These are phyloP conservation scores for Thelonectria discophora DNA, from an alignment of 2,329 filamentous ascomycete species.

Conservation along the genomic window DNA sequence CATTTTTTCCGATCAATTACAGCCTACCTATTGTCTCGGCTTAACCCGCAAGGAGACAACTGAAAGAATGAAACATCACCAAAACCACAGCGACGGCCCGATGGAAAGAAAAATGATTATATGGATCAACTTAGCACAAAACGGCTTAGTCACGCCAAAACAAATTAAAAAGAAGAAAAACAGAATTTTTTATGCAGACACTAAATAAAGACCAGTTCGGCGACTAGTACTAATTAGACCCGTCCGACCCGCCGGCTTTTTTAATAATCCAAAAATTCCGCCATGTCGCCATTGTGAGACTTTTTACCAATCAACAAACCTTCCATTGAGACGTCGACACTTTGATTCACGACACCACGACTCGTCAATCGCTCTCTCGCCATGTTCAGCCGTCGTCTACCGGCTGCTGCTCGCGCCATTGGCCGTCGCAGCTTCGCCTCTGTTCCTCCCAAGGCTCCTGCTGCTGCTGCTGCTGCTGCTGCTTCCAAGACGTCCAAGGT, in stretches of 20 bases:
- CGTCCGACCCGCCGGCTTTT: conserved; percentile 1
- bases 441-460: background rate
- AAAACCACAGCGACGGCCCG: background rate
- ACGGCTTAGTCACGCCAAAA: background rate
- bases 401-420: background rate
- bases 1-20: background rate
- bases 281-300: conserved; percentile 5
- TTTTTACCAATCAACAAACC: background rate
- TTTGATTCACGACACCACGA: background rate
- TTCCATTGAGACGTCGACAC: background rate
- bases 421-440: background rate
- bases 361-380: background rate
- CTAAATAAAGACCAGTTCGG: background rate
- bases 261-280: conserved; percentile 4
- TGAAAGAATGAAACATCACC: background rate
- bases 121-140: background rate
- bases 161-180: background rate
- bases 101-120: background rate
- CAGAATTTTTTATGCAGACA: too few species aligned
- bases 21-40: background rate
- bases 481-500: background rate
- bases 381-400: background rate
- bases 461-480: background rate
- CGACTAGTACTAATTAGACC: background rate
- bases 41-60: background rate